These are phyloP conservation scores for Stylonectria norvegica DNA, from an alignment of 2,329 filamentous ascomycete genomes.

Conservation along the genomic window DNA sequence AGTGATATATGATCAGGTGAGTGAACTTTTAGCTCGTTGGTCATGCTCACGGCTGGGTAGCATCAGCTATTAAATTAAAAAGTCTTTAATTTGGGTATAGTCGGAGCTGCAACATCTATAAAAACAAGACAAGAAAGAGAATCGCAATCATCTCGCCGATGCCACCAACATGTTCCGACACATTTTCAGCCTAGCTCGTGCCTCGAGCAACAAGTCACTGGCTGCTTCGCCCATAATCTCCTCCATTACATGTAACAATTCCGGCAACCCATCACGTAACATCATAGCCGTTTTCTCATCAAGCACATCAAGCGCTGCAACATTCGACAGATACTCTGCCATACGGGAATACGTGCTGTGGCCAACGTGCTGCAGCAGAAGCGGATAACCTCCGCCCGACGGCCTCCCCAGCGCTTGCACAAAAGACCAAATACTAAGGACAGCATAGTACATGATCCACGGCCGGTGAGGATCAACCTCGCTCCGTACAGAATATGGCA, in stretches of 20 bases:
- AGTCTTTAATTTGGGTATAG: not conserved
- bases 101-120: not conserved
- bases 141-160: slow-evolving; percentile 3
- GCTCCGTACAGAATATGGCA: slow-evolving; percentile 67
- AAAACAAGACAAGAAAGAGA: not conserved
- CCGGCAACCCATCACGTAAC: slow-evolving; percentile 54
- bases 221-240: slow-evolving; percentile 43
- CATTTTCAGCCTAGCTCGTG: slow-evolving; percentile 64
- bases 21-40: too few relatives aligned
- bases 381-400: slow-evolving; percentile 46
- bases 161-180: slow-evolving; percentile 43
- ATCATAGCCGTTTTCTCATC: slow-evolving; percentile 63
- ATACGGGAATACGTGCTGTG: slow-evolving; percentile 39
- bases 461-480: slow-evolving; percentile 81
- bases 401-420: slow-evolving; percentile 69
- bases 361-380: slow-evolving; percentile 47
- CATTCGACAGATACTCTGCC: slow-evolving; percentile 51
- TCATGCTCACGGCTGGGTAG: too few relatives aligned
- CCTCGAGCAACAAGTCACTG: slow-evolving; percentile 74
- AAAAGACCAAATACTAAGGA: slow-evolving; percentile 83
- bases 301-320: slow-evolving; percentile 69
- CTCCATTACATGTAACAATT: slow-evolving; percentile 43
- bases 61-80: not conserved
- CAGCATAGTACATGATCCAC: slow-evolving; percentile 88
- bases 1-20: not conserved